phyloP scores from a whole-genome alignment of 352 stramenopile genomes.

The Globisporangium nagaii region DNA sequence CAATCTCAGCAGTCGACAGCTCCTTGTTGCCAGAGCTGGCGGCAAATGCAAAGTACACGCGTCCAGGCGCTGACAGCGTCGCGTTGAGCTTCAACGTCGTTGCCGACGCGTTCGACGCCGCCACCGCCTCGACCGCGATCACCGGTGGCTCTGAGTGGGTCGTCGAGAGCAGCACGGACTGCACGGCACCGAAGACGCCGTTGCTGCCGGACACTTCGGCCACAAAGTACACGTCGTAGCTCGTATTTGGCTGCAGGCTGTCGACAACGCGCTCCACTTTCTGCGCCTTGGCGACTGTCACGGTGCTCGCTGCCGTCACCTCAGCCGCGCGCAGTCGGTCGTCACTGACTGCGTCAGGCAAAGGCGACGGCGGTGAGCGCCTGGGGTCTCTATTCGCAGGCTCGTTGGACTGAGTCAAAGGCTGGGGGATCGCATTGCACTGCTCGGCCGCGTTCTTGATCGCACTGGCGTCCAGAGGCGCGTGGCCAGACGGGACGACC shows the following conservation, averaged over 20 bases:
- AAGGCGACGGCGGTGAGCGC: not conserved
- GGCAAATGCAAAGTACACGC: conserved; percentile 44
- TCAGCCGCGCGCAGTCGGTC: not conserved
- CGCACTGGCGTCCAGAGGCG: conserved; percentile 27
- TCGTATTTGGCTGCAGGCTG: conserved; percentile 46
- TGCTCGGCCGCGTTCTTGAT: conserved; percentile 44
- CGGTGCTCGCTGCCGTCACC: conserved; percentile 27
- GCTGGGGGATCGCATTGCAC: conserved; percentile 1
- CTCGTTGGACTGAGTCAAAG: not conserved
- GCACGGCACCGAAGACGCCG: conserved; percentile 65
- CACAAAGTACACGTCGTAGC: conserved; percentile 83
- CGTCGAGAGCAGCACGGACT: conserved; percentile 49
- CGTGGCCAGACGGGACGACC: conserved; percentile 33
- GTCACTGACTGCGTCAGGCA: not conserved
- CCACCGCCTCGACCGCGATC: conserved; percentile 15
- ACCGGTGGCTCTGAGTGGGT: conserved; percentile 47
- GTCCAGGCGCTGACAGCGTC: conserved; percentile 30
- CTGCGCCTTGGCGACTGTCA: conserved; percentile 37
- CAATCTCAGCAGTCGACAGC: conserved; percentile 21
- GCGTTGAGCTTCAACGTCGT: conserved; percentile 25
- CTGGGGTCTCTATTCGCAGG: not conserved
- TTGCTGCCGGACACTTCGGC: conserved; percentile 73
- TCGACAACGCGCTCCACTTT: conserved; percentile 44
- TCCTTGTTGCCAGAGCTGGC: conserved; percentile 14
- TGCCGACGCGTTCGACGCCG: conserved; percentile 31